A percentile compares a stretch with the other conserved stretches of the same genome.
Conservation (phyloP, 1,284 basidiomycete genomes). For the Cystobasidiaceae sp. region DNA sequence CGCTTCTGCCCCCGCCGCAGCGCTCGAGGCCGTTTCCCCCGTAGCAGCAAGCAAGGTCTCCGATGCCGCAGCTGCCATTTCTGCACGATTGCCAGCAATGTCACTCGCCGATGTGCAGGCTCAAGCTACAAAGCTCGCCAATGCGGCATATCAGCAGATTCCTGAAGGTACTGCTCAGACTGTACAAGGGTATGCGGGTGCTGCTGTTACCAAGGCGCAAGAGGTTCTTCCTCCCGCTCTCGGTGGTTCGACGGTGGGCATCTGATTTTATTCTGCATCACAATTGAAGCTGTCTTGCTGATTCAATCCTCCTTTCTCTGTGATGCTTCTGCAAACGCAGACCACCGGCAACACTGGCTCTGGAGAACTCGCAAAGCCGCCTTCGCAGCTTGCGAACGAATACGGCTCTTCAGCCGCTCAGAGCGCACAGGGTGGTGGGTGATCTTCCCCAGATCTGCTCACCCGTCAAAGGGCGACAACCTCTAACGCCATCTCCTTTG, state of each 20-base stretch:
- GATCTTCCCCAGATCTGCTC: too few species aligned
- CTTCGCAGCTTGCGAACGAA: conserved; percentile 20
- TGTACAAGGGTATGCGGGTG: conserved; percentile 16
- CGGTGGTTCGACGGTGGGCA: conserved; percentile 18
- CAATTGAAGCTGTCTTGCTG: not conserved
- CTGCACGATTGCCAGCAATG: conserved; percentile 9
- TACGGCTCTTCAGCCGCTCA: conserved; percentile 11
- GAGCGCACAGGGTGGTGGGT: conserved; percentile 7
- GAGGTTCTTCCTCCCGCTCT: conserved; percentile 27
- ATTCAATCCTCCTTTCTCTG: too few species aligned
- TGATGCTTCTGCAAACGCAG: not conserved
- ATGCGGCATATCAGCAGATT: conserved; percentile 19
- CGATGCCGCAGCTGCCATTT: conserved; percentile 17
- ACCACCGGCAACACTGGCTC: conserved; percentile 21
- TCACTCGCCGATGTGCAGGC: conserved; percentile 8
- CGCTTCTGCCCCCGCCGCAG: conserved; percentile 29
- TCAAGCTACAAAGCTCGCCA: conserved; percentile 13
- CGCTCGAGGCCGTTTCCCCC: conserved; percentile 21
- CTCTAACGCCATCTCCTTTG: too few species aligned
- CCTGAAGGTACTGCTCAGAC: conserved; percentile 27
- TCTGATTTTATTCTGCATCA: not conserved
- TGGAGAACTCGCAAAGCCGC: conserved; percentile 24
- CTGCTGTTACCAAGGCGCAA: conserved; percentile 17
- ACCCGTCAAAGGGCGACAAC: too few species aligned
- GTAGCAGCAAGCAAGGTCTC: conserved; percentile 24